Base-by-base conservation (phyloP, 495 filamentous ascomycete genomes). In the Penicillium flavigenum region DNA sequence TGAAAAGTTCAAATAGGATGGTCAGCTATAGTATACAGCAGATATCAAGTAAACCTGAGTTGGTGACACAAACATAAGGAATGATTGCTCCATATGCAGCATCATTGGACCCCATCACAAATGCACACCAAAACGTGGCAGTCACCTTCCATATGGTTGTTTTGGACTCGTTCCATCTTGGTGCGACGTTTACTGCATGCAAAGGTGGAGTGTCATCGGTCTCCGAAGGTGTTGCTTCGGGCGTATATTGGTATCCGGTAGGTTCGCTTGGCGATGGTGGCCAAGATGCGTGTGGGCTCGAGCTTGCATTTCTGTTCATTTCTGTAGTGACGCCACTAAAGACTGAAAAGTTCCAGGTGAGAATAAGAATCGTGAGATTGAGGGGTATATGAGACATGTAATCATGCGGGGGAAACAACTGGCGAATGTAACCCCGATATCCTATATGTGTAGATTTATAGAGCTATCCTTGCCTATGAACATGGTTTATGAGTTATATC, bases 21-120 rank as follows among this genome's bases (percentile, higher is more conserved):
- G 34, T 61, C 14, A 43, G 39, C 12, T 3, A 10, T 17, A 2
- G 2, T 20, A 24, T 26, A 26, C 19, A 27, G 2, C 46, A 3
- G 3, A 3, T 4, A 44, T 17, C 16, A 17, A 3, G 36, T 39
- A 4, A 24, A 4, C 12, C 19, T 22, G 11, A 46, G 14, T 4
- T 4, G 39, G 51, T 44, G 7, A 14, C 9, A 62, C 64, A 6
- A 36, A 74, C 75, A 47, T 69, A 73, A 44, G 73, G 85, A 58
- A 88, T 83, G 20, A 68, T 61, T 1, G 68, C 86, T 42, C 89
- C 89, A 57, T 86, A 86, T 9, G 86, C 85, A 38, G 83, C 87
- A 69, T 94, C 90, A 65, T 88, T 91, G 67, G 82, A 76, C 14
- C 90, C 90, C 81, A 92, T 84, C 10, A 88, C 78, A 22, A 89